Base-by-base conservation (phyloP, 2,329 filamentous ascomycete genomes). In the Aspergillus sp. region DNA sequence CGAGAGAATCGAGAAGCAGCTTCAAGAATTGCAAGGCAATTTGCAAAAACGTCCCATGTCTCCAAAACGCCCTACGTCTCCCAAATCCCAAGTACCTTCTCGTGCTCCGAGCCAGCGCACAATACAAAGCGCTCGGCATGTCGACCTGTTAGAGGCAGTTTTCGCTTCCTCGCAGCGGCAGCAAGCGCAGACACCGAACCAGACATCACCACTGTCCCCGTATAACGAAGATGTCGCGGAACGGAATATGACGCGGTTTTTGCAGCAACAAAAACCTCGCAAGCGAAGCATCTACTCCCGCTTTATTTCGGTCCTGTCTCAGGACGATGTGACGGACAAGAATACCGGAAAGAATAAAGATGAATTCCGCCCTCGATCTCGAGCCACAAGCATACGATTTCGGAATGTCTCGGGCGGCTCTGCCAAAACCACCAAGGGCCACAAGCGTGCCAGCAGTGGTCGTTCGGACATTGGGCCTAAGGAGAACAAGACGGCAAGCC, bases 211-310 rank as follows among this genome's bases (percentile, higher is more conserved):
- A 3, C 59, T 56, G 5, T 61, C 57, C 15, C 64, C 65, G 9
- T 72, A 69, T 52, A 72, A 72, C 42, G 69, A 72, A 55, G 67
- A 72, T 53, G 60, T 72, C 45, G 69, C 69, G 4, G 69, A 72
- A 49, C 66, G 69, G 20, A 72, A 72, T 45, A 68, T 71, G 61
- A 62, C 58, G 7, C 51, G 59, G 10, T 65, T 66, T 41, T 53
- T 67, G 7, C 37, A 30, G 12, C 60, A 61, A 35, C 54, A 55
- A 4, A 57, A 60, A 43, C 41, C 60, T 45, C 53, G 51, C 22
- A 65, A 55, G 45, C 53, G 59, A 46, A 51, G 53, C 15, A 45
- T 59, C 5, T 65, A 62, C 49, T 61, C 62, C 10, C 64, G 62
- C 9, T 53, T 66, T 17, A 48, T 67, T 25, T 67, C 69, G 4